Percentiles rank a stretch among this genome's conserved stretches.
phyloP scores from a whole-genome alignment of 1,284 basidiomycete species.

The Moniliella sp. region DNA sequence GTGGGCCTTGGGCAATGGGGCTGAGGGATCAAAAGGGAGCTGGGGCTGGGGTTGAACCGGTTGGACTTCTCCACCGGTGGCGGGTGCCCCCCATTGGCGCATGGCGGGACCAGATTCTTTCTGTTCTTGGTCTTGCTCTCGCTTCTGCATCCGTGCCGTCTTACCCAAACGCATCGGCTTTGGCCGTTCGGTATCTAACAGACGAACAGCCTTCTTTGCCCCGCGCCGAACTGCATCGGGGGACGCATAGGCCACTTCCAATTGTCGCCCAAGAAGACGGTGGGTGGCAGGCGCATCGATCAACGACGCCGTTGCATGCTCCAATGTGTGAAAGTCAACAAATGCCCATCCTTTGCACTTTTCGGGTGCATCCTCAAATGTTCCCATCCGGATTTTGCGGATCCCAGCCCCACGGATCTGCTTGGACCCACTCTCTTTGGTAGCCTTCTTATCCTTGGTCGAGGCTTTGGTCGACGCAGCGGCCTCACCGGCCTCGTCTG shows the following conservation, averaged over 20 bases:
- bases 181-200: too few species aligned
- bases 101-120: conserved; percentile 1
- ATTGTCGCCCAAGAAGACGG: conserved; percentile 55
- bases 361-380: conserved; percentile 70
- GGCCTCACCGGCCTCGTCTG: conserved; percentile 1
- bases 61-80: conserved; percentile 29
- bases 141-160: conserved; percentile 4
- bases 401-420: conserved; percentile 49
- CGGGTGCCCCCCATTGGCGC: conserved; percentile 1
- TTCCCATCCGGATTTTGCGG: conserved; percentile 71
- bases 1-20: conserved; percentile 9
- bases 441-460: conserved; percentile 1
- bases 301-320: conserved; percentile 60
- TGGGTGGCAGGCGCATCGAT: conserved; percentile 67
- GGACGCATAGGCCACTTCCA: conserved; percentile 75
- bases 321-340: conserved; percentile 61
- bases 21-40: too few species aligned
- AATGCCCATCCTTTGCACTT: conserved; percentile 93
- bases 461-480: neutral
- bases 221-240: too few species aligned
- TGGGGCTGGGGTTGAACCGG: too few species aligned
- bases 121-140: neutral
- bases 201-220: too few species aligned
- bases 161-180: neutral
- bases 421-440: neutral